phyloP scores from a whole-genome alignment of 2,329 filamentous ascomycete genomes.

The Exophiala dermatitidis region DNA sequence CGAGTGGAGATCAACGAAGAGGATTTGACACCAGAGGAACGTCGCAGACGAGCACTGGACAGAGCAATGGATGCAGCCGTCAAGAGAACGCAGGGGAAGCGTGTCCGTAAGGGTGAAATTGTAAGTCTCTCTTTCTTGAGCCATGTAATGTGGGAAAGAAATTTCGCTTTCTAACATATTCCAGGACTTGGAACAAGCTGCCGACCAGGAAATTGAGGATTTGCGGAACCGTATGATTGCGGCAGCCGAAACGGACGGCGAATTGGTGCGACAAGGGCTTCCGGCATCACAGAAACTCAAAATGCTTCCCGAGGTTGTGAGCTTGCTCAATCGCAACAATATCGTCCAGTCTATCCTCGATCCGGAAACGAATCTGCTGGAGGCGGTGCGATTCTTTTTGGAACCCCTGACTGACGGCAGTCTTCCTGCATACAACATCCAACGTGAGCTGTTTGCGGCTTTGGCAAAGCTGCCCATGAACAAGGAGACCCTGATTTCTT shows the following conservation, averaged over 20 bases:
- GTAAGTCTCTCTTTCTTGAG: conserved; percentile 44
- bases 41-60: conserved; percentile 73
- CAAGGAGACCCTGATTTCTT: conserved; percentile 82
- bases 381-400: conserved; percentile 93
- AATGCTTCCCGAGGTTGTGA: conserved; percentile 83
- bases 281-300: conserved; percentile 90
- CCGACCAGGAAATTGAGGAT: conserved; percentile 80
- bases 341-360: conserved; percentile 78
- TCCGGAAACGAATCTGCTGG: conserved; percentile 88
- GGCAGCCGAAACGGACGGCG: conserved; percentile 79
- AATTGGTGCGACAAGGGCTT: conserved; percentile 67
- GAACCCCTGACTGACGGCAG: conserved; percentile 92
- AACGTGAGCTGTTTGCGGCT: conserved; percentile 83
- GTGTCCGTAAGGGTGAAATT: conserved; percentile 77
- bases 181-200: conserved; percentile 80
- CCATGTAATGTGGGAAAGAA: neutral
- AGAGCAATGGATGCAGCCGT: conserved; percentile 80
- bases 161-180: conserved; percentile 19
- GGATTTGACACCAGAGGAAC: conserved; percentile 62
- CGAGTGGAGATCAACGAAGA: conserved; percentile 66
- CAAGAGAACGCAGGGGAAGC: conserved; percentile 67
- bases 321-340: conserved; percentile 78
- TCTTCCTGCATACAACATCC: conserved; percentile 92
- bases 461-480: conserved; percentile 76
- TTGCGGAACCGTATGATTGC: conserved; percentile 86